A percentile compares a stretch with the other conserved stretches of the same genome.
These are phyloP conservation scores for Pugionium dolabratum DNA, from an alignment of 345 rosid genomes.

Conservation along the genomic window DNA sequence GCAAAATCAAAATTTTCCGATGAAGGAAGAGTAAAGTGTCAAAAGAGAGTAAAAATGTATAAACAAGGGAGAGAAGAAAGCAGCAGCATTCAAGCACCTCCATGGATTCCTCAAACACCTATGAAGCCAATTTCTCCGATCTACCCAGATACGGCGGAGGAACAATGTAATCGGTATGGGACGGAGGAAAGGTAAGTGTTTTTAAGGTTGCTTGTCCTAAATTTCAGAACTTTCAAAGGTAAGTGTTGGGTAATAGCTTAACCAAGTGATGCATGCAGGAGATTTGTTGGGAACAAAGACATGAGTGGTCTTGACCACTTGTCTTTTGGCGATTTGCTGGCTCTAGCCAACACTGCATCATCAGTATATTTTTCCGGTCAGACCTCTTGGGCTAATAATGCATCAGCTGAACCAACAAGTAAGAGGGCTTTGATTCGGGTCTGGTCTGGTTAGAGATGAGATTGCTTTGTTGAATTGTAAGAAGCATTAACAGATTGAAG, in stretches of 20 bases:
- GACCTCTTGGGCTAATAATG: neutral
- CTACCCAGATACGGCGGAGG: conserved; percentile 23
- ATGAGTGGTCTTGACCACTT: conserved; percentile 34
- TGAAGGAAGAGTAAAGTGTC: conserved; percentile 27
- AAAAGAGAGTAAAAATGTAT: conserved; percentile 25
- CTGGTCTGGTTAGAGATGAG: neutral
- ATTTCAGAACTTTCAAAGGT: neutral
- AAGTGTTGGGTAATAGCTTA: conserved; percentile 6
- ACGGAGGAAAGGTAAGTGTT: conserved; percentile 36
- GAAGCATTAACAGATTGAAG: neutral
- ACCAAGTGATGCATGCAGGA: conserved; percentile 32
- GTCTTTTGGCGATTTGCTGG: conserved; percentile 53
- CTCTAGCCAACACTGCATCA: conserved; percentile 55
- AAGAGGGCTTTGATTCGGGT: conserved; percentile 13
- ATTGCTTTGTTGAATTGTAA: neutral
- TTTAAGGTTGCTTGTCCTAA: neutral
- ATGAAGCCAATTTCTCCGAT: conserved; percentile 44
- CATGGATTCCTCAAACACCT: conserved; percentile 62
- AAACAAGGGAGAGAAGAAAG: conserved; percentile 34
- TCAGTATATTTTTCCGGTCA: conserved; percentile 18
- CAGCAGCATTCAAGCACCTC: conserved; percentile 27
- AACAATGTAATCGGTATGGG: conserved; percentile 33
- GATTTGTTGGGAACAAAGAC: conserved; percentile 24
- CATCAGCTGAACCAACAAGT: neutral
- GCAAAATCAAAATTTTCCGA: neutral